Evolutionary conservation across 164 flowering plant genomes (phyloP).

Genomic region (Sextonia rubra): DNA sequence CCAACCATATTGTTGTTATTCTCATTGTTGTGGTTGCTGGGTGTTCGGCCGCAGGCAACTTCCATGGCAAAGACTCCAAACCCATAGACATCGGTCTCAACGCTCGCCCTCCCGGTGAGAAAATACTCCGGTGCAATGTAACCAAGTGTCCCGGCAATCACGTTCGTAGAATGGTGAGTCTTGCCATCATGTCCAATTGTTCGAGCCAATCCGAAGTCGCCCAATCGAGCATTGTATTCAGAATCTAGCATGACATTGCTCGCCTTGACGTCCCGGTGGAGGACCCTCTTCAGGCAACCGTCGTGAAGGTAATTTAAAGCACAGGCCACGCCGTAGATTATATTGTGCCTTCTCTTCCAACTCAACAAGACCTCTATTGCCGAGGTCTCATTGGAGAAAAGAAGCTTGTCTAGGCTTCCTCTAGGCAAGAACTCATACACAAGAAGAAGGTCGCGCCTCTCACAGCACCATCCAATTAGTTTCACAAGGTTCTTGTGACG

Average conservation of each 20-base stretch:
- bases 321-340: slow-evolving; percentile 44
- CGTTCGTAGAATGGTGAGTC: slow-evolving; percentile 25
- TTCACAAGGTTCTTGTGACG: slow-evolving; percentile 56
- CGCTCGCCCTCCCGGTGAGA: slow-evolving; percentile 8
- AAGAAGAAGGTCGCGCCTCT: slow-evolving; percentile 40
- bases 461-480: slow-evolving; percentile 61
- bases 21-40: neutral
- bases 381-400: slow-evolving; percentile 15
- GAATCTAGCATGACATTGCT: slow-evolving; percentile 52
- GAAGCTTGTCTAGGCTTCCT: slow-evolving; percentile 51
- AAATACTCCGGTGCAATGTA: slow-evolving; percentile 17
- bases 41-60: slow-evolving; percentile 31
- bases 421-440: slow-evolving; percentile 60
- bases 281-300: slow-evolving; percentile 43
- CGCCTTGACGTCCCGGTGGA: slow-evolving; percentile 48
- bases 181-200: slow-evolving; percentile 30
- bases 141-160: slow-evolving; percentile 40
- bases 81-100: slow-evolving; percentile 12
- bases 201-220: slow-evolving; percentile 53
- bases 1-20: slow-evolving; percentile 12
- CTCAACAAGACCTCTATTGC: slow-evolving; percentile 13
- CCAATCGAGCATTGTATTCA: slow-evolving; percentile 42
- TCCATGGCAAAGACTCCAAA: slow-evolving; percentile 24
- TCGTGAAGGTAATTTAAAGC: slow-evolving; percentile 48
- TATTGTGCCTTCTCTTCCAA: slow-evolving; percentile 37